A percentile compares a stretch with the other conserved stretches of the same genome.
Conservation (phyloP, 2,329 filamentous ascomycete species). For the Basipetospora chlamydospora region DNA sequence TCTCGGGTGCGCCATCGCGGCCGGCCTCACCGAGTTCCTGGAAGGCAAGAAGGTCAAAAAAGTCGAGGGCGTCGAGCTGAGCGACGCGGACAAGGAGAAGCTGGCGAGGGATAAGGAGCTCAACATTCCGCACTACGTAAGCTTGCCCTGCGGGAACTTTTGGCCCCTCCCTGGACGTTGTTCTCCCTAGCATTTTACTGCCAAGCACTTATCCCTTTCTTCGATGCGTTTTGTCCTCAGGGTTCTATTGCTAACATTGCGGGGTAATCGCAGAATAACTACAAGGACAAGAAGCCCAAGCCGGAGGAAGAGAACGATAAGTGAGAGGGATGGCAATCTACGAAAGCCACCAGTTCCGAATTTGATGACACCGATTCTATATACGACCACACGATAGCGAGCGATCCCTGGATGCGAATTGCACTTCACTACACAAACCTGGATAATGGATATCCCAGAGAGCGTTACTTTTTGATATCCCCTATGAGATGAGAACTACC, state of each 20-base stretch:
- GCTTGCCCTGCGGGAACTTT: not conserved
- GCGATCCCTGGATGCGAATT: too few relatives aligned
- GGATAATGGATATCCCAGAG: too few relatives aligned
- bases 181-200: not conserved
- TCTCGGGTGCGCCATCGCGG: slow-evolving; percentile 47
- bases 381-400: too few relatives aligned
- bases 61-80: slow-evolving; percentile 56
- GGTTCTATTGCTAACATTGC: not conserved
- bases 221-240: not conserved
- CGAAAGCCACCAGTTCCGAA: too few relatives aligned
- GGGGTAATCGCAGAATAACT: slow-evolving; percentile 26
- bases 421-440: too few relatives aligned
- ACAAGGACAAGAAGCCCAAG: slow-evolving; percentile 35
- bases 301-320: slow-evolving; percentile 22
- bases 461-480: too few relatives aligned
- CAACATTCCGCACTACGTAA: slow-evolving; percentile 40
- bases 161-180: not conserved
- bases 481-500: too few relatives aligned
- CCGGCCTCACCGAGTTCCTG: slow-evolving; percentile 53
- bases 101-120: slow-evolving; percentile 36
- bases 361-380: too few relatives aligned
- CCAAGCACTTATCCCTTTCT: too few relatives aligned
- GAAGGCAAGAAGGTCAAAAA: slow-evolving; percentile 60
- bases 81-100: slow-evolving; percentile 35
- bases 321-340: too few relatives aligned